Evolutionary conservation across 106 monocot genomes (phyloP).

Genomic region (Allium sativum): DNA sequence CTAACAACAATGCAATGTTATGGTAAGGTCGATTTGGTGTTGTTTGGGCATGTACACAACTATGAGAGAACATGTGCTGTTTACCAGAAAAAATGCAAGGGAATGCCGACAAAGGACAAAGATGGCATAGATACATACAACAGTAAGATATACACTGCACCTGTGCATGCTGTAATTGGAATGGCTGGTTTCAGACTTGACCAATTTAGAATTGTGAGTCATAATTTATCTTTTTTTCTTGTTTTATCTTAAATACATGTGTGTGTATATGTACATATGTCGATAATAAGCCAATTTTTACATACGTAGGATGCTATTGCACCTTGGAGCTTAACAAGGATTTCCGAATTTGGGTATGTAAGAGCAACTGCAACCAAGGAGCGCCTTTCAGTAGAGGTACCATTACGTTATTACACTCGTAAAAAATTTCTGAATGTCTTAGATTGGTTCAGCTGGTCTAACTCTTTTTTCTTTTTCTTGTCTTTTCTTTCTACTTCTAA

Average conservation of each 20-base stretch:
- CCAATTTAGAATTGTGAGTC: conserved; percentile 13
- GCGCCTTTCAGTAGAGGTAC: conserved; percentile 36
- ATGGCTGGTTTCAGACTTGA: conserved; percentile 59
- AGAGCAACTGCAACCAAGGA: conserved; percentile 33
- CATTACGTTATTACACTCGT: not conserved
- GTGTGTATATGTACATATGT: conserved; percentile 7
- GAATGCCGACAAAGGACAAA: conserved; percentile 34
- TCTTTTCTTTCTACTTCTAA: no score
- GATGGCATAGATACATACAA: conserved; percentile 50
- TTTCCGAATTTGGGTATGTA: conserved; percentile 53
- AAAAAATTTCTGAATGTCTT: not conserved
- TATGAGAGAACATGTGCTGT: conserved; percentile 70
- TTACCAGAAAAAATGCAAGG: conserved; percentile 33
- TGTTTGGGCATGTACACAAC: conserved; percentile 76
- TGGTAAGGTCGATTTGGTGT: conserved; percentile 52
- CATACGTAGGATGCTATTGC: no score
- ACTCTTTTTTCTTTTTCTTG: not conserved
- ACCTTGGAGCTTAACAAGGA: conserved; percentile 57
- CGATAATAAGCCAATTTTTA: no score
- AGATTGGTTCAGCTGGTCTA: not conserved
- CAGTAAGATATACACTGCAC: conserved; percentile 41
- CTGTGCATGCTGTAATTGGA: conserved; percentile 57
- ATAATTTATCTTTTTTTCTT: not conserved
- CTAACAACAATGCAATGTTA: no score
- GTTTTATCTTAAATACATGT: not conserved